Percentiles rank a stretch among this genome's conserved stretches.
These are phyloP conservation scores for Halenospora varia DNA, from an alignment of 495 filamentous ascomycete species.

Conservation along the genomic window DNA sequence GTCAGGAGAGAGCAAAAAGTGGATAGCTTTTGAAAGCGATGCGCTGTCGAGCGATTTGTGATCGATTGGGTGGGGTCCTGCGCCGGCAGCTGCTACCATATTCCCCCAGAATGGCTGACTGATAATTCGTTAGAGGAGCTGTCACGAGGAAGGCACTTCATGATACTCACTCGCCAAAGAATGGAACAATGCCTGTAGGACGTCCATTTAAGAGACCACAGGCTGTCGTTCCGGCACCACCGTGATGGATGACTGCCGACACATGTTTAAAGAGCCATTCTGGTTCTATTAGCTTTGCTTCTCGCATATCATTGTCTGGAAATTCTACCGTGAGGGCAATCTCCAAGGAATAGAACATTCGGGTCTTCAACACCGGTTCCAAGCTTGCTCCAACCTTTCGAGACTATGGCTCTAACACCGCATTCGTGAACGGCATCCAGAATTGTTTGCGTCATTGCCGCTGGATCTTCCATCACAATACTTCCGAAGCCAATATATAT, in stretches of 20 bases:
- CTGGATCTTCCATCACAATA: slow-evolving; percentile 58
- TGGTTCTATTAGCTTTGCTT: neutral
- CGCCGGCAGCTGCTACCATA: slow-evolving; percentile 48
- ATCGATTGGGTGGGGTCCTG: slow-evolving; percentile 42
- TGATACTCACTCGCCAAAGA: slow-evolving; percentile 55
- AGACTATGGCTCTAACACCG: slow-evolving; percentile 54
- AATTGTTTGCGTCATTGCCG: slow-evolving; percentile 47
- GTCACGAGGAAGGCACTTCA: neutral
- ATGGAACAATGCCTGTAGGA: slow-evolving; percentile 61
- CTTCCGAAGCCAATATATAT: slow-evolving; percentile 65
- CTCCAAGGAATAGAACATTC: slow-evolving; percentile 53
- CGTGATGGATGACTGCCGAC: slow-evolving; percentile 59
- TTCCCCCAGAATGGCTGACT: slow-evolving; percentile 54
- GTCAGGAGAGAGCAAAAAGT: slow-evolving; percentile 1
- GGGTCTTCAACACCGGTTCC: slow-evolving; percentile 38
- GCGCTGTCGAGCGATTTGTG: slow-evolving; percentile 39
- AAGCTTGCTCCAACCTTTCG: slow-evolving; percentile 59
- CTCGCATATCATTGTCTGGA: no score
- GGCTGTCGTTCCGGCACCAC: slow-evolving; percentile 64
- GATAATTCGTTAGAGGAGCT: slow-evolving; percentile 1
- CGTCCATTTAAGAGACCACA: slow-evolving; percentile 52
- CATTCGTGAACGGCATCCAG: slow-evolving; percentile 46
- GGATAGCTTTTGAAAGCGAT: slow-evolving; percentile 35
- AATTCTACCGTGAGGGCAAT: slow-evolving; percentile 53
- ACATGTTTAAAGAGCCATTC: slow-evolving; percentile 64